A percentile compares a stretch with the other conserved stretches of the same genome.
These are phyloP conservation scores for Xylariaceae sp. DNA, from an alignment of 2,329 filamentous ascomycete species.

Conservation along the genomic window DNA sequence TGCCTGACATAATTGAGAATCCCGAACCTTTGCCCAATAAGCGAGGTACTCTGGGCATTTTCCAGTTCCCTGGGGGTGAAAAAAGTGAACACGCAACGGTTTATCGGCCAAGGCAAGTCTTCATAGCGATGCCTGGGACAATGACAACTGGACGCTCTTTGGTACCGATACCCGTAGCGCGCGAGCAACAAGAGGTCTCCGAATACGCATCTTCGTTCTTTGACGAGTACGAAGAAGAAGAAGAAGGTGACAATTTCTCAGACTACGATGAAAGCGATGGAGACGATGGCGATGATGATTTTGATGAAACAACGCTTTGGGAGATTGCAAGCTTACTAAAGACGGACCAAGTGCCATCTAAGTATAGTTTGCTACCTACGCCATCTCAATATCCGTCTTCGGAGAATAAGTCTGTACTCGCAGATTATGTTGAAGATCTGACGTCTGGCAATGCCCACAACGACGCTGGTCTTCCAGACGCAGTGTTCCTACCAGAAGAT, in stretches of 20 bases:
- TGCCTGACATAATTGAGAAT: conserved; percentile 62
- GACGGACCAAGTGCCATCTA: conserved; percentile 48
- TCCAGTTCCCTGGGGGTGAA: conserved; percentile 64
- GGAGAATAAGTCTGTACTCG: conserved; percentile 24
- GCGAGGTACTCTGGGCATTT: conserved; percentile 58
- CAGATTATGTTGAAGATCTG: conserved; percentile 33
- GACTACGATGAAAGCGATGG: conserved; percentile 33
- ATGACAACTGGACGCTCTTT: conserved; percentile 41
- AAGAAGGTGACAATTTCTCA: conserved; percentile 38
- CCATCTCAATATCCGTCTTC: conserved; percentile 14
- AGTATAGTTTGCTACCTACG: conserved; percentile 45
- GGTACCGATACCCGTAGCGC: conserved; percentile 29
- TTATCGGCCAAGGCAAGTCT: conserved; percentile 33
- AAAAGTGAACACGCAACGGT: conserved; percentile 53
- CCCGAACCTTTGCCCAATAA: conserved; percentile 56
- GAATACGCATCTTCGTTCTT: conserved; percentile 53
- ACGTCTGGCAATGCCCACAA: conserved; percentile 26
- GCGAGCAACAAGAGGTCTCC: conserved; percentile 34
- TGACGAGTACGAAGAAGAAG: conserved; percentile 56
- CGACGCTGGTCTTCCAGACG: conserved; percentile 15
- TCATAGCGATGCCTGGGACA: conserved; percentile 49
- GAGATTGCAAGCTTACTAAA: conserved; percentile 60
- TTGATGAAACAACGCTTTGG: conserved; percentile 60
- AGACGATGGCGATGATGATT: conserved; percentile 44
- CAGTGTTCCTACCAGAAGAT: conserved; percentile 25